Percentiles rank a stretch among this genome's conserved stretches.
These are phyloP conservation scores for Colletotrichum abscissum DNA, from an alignment of 2,329 filamentous ascomycete genomes.

Conservation along the genomic window DNA sequence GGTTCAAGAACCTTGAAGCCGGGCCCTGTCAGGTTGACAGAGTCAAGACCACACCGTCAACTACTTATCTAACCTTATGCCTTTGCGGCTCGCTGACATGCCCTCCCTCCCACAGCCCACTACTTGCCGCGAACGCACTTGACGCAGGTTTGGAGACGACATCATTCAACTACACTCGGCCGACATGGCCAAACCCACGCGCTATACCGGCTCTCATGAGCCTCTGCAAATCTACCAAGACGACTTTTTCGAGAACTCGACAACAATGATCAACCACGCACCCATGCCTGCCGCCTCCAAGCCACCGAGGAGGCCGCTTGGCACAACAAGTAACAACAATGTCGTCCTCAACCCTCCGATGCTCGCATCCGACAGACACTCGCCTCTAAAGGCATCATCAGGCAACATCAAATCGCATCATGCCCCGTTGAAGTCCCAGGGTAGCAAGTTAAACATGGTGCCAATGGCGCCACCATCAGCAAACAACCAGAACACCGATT, in stretches of 20 bases:
- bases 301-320: slow-evolving; percentile 59
- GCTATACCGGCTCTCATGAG: slow-evolving; percentile 57
- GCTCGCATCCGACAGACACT: slow-evolving; percentile 65
- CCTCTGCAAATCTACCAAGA: slow-evolving; percentile 65
- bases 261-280: slow-evolving; percentile 65
- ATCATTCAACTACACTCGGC: slow-evolving; percentile 43
- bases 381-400: slow-evolving; percentile 74
- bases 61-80: slow-evolving; percentile 34
- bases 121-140: slow-evolving; percentile 19
- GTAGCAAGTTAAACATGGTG: slow-evolving; percentile 74
- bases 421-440: slow-evolving; percentile 64
- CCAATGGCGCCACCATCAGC: slow-evolving; percentile 73
- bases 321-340: slow-evolving; percentile 71
- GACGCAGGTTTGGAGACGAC: slow-evolving; percentile 14
- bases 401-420: slow-evolving; percentile 68
- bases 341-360: slow-evolving; percentile 74
- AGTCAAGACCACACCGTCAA: slow-evolving; percentile 24
- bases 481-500: slow-evolving; percentile 70
- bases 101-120: slow-evolving; percentile 26
- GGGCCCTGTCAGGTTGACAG: slow-evolving; percentile 12
- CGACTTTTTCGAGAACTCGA: slow-evolving; percentile 56
- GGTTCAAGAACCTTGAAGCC: slow-evolving; percentile 24
- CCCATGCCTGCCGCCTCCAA: slow-evolving; percentile 65
- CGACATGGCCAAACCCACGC: slow-evolving; percentile 65
- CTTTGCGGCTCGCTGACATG: slow-evolving; percentile 33